phyloP scores from a whole-genome alignment of 2,329 filamentous ascomycete species.

The Seiridium cupressi region DNA sequence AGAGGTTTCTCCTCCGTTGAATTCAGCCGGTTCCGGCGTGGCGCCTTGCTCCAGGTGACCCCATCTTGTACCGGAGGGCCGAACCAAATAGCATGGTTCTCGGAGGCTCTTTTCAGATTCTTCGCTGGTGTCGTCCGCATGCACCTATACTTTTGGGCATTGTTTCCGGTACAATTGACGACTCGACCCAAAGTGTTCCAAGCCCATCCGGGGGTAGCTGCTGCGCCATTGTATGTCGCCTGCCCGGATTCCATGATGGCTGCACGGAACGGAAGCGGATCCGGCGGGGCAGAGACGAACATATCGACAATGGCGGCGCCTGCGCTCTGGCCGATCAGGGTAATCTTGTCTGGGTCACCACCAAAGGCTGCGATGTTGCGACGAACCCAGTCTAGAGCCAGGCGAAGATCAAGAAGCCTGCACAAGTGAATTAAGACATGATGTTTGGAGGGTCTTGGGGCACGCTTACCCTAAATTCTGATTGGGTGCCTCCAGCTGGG shows the following conservation, averaged over 20 bases:
- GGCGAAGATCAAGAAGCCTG: neutral
- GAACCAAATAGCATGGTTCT: slow-evolving; percentile 1
- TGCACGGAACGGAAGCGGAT: slow-evolving; percentile 2
- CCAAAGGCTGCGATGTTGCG: slow-evolving; percentile 2
- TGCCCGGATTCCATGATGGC: slow-evolving; percentile 2
- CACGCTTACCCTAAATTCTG: slow-evolving; percentile 4
- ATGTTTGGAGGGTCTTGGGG: neutral
- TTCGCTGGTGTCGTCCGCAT: neutral
- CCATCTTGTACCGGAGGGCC: slow-evolving; percentile 3
- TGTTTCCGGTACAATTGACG: neutral
- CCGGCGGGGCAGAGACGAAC: slow-evolving; percentile 1
- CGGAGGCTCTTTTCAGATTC: neutral
- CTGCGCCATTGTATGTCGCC: neutral
- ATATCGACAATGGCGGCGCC: slow-evolving; percentile 7
- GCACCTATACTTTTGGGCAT: neutral
- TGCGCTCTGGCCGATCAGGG: slow-evolving; percentile 3
- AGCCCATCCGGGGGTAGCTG: neutral
- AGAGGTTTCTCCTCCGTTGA: neutral
- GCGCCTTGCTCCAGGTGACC: neutral
- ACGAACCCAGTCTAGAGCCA: neutral
- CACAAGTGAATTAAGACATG: neutral
- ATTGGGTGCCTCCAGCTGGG: neutral
- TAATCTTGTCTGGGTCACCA: slow-evolving; percentile 3
- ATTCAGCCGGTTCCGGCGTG: slow-evolving; percentile 1
- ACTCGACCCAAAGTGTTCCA: neutral